Evolutionary conservation across 257 asterid genomes (phyloP), one percentile per base, ranked within the genome.

Genomic region (Ehretia macrophylla): DNA sequence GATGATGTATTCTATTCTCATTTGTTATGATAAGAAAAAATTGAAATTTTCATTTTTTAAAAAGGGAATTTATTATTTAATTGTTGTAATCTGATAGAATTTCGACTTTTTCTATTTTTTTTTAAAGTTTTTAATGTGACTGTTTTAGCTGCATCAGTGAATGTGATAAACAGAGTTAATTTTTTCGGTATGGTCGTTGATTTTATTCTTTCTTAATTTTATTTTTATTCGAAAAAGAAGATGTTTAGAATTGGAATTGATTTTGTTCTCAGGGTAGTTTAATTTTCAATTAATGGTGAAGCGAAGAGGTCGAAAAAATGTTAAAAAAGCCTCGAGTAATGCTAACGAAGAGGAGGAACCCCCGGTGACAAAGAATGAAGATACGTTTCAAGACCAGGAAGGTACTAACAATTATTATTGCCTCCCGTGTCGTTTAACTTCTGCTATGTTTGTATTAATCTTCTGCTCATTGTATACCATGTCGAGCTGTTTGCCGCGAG

Each of bases 261-360:
- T 14, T 45, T 35, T 20, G 19, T 50, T 12, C 19, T 49, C 48
- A 10, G 20, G 56, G 47, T 42, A 14, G 3, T 42, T 42, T 11
- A 42, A 10, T 10, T 42, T 42, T 42, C 8, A 10, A 42, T 56
- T 16, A 1, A 72, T 72, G 78, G 64, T 68, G 20, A 72, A 66
- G 66, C 44, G 40, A 58, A 63, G 74, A 53, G 56, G 78, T 51
- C 54, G 56, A 52, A 59, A 27, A 71, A 38, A 58, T 17, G 64
- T 18, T 38, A 67, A 62, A 60, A 21, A 27, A 56, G 22, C 57
- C 16, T 62, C 55, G 23, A 51, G 19, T 40, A 17, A 12, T 46
- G 32, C 20, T 55, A 51, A 37, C 5, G 17, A 53, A 14, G 62
- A 47, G 51, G 69, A 51, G 55, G 70, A 57, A 45, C 21, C 44